Percentiles rank a stretch among this genome's conserved stretches.
Conservation (phyloP, 169 alveolate genomes). For the Eimeria mitis region DNA sequence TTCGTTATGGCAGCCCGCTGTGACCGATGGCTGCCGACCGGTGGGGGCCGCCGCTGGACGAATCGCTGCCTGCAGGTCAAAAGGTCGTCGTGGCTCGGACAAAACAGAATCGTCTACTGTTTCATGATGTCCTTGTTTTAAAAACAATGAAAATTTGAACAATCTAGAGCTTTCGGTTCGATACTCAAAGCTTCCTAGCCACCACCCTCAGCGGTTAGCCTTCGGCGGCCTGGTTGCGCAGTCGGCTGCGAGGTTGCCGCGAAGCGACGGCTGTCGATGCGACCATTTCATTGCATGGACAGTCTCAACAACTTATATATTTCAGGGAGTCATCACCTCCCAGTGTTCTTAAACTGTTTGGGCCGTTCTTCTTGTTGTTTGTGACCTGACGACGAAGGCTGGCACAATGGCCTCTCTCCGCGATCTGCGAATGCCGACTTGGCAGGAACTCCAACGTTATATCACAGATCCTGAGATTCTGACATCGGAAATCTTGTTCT, state of each 20-base stretch:
- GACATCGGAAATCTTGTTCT: constrained; percentile 92
- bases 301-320: constrained; percentile 33
- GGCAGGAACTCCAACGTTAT: constrained; percentile 91
- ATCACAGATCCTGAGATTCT: constrained; percentile 92
- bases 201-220: constrained; percentile 40
- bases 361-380: constrained; percentile 22
- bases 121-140: background rate
- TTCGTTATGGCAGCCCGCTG: background rate
- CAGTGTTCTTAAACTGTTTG: constrained; percentile 14
- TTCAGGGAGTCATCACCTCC: constrained; percentile 57
- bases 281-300: constrained; percentile 51
- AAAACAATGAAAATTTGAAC: background rate
- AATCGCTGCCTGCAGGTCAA: constrained; percentile 46
- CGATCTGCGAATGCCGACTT: constrained; percentile 84
- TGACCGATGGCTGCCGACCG: constrained; percentile 75
- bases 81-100: constrained; percentile 1
- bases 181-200: background rate
- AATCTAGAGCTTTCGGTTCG: background rate
- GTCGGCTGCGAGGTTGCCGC: constrained; percentile 71
- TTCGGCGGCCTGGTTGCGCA: constrained; percentile 72
- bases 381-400: constrained; percentile 20
- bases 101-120: background rate
- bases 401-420: constrained; percentile 80
- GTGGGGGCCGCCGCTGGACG: constrained; percentile 57
- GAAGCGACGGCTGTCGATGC: constrained; percentile 53